A percentile compares a stretch with the other conserved stretches of the same genome.
Conservation (phyloP, 495 filamentous ascomycete species). For the Rostrohypoxylon terebratum region DNA sequence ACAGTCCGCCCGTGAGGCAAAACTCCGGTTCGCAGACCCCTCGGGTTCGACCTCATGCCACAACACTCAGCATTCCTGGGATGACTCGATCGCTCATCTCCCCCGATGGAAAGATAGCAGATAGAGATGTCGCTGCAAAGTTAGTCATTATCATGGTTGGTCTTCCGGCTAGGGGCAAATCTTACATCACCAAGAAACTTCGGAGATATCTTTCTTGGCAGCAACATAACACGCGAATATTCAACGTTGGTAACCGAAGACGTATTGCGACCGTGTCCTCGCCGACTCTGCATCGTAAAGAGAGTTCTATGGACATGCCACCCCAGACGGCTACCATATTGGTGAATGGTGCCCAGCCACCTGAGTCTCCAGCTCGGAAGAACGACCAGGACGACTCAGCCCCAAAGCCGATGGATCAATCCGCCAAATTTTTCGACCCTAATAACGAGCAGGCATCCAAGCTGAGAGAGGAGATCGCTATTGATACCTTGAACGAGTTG, state of each 20-base stretch:
- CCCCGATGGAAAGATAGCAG: conserved; percentile 91
- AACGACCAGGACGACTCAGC: conserved; percentile 17
- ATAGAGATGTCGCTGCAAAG: conserved; percentile 93
- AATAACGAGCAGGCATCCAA: conserved; percentile 83
- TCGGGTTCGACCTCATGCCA: conserved; percentile 75
- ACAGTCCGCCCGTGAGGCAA: conserved; percentile 65
- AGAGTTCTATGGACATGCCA: conserved; percentile 51
- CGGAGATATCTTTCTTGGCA: conserved; percentile 96
- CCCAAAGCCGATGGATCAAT: conserved; percentile 79
- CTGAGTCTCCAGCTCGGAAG: conserved; percentile 48
- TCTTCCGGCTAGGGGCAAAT: conserved; percentile 93
- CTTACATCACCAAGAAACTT: conserved; percentile 98
- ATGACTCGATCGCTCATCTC: conserved; percentile 94
- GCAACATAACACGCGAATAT: conserved; percentile 93
- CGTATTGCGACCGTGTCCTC: conserved; percentile 72
- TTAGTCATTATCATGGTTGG: conserved; percentile 99
- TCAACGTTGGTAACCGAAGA: conserved; percentile 94
- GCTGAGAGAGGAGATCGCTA: conserved; percentile 88
- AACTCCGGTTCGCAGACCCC: conserved; percentile 73
- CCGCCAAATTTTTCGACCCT: conserved; percentile 93
- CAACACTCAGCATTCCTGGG: conserved; percentile 85
- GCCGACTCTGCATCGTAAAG: conserved; percentile 44
- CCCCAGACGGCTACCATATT: conserved; percentile 62
- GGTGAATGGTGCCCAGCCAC: conserved; percentile 55
- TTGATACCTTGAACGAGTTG: conserved; percentile 91